phyloP scores from a whole-genome alignment of 225 moss, liverwort and hornwort genomes.

The Pseudoscleropodium purum region DNA sequence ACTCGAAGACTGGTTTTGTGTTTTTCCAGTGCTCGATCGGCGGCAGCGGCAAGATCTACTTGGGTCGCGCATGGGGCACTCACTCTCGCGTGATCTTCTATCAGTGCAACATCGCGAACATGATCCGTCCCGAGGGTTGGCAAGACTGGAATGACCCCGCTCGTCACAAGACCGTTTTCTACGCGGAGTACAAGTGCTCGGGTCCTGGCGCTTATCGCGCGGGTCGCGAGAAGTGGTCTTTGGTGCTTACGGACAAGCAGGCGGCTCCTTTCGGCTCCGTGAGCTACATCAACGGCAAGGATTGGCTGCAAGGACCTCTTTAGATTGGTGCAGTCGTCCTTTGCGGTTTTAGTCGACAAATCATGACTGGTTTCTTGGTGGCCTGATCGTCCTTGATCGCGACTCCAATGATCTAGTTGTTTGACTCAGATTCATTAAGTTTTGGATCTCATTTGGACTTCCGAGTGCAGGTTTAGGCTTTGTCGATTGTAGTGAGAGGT shows the following conservation, averaged over 20 bases:
- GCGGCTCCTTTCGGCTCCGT: not conserved
- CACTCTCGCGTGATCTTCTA: constrained; percentile 14
- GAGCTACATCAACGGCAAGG: not conserved
- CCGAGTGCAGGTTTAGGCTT: too few species aligned
- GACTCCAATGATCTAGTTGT: too few species aligned
- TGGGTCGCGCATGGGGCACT: constrained; percentile 39
- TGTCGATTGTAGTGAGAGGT: too few species aligned
- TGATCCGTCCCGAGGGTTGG: constrained; percentile 15
- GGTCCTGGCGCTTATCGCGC: not conserved
- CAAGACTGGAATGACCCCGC: not conserved
- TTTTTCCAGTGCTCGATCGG: constrained; percentile 9
- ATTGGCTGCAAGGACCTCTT: not conserved
- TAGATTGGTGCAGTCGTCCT: not conserved
- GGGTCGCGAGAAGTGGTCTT: constrained; percentile 7
- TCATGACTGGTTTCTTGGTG: not conserved
- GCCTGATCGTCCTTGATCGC: not conserved
- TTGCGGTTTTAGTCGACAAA: too few species aligned
- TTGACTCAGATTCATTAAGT: too few species aligned
- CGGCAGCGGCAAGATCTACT: constrained; percentile 5
- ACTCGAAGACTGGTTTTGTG: constrained; percentile 6
- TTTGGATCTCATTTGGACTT: too few species aligned
- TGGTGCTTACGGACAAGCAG: not conserved
- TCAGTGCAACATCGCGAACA: constrained; percentile 5
- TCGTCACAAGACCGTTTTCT: not conserved
- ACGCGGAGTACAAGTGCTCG: constrained; percentile 1